Base-by-base conservation (phyloP, 371 early-diverging fungal genomes). In the Chytridiales sp. region DNA sequence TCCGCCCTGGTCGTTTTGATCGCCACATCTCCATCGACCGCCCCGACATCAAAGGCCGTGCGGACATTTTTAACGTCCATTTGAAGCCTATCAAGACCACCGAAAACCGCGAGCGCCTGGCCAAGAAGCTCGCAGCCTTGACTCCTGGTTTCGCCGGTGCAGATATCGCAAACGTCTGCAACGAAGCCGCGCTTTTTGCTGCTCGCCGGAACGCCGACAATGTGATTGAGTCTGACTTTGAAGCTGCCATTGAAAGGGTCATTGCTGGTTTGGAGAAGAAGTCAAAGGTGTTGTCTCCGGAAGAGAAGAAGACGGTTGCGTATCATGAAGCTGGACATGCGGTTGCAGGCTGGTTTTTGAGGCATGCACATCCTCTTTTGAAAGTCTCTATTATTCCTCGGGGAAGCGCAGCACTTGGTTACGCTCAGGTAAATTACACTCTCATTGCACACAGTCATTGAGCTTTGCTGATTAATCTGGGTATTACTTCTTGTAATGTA, bases 101-200 rank as follows among this genome's bases (percentile, higher is more conserved):
- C 56, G 93, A 93, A 48, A 84, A 98, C 70, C 73, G 88, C 29
- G 83, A 83, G 8, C 73, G 77, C 49, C 76, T 98, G 29, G 80
- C 93, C 6, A 79, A 86, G 55, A 90, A 87, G 72, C 76, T 98
- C 51, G 93, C 95, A 4, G 93, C 92, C 0, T 73, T 98, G 68
- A 98, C 98, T 0, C 98, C 98, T n/a, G 99, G 99, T 13, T 97
- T 98, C 71, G 87, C 93, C n/a, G 98, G 99, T 59, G 98, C 98
- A 31, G 97, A 98, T 70, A 91, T 98, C 40, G 87, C 89, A 68
- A 99, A 98, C 70, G 96, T 98, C 19, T 99, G 98, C 78, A 99
- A 99, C 66, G 99, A 99, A 76, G 95, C 98, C 27, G 98, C 99
- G n/a, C 80, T 99, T 58, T 95, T 97, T 67, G 98, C 97, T n/a